Percentiles rank a stretch among this genome's conserved stretches.
Evolutionary conservation across 306 rosid genomes (phyloP).

Genomic region (Vigna reflexopilosa): DNA sequence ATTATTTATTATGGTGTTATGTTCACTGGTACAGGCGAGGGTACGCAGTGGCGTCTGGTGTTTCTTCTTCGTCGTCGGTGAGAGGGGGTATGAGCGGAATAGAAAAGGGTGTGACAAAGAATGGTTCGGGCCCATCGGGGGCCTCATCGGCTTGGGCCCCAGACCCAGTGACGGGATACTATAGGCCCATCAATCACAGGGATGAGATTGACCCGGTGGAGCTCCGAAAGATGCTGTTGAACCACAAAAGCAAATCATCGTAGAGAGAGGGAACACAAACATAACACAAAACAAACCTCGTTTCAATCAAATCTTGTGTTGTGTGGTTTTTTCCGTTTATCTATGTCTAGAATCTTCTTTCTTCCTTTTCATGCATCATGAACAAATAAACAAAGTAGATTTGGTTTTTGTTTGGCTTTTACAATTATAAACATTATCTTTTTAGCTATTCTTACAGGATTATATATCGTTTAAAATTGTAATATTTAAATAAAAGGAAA

Average conservation of each 20-base stretch:
- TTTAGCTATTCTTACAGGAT: no score
- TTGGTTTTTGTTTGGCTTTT: neutral
- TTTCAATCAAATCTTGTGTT: neutral
- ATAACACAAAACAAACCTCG: neutral
- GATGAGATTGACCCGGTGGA: conserved; percentile 61
- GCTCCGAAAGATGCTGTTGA: conserved; percentile 58
- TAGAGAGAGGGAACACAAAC: no score
- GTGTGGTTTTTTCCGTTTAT: neutral
- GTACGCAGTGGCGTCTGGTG: conserved; percentile 44
- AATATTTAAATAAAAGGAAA: no score
- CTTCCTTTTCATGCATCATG: neutral
- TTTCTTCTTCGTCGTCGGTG: conserved; percentile 7
- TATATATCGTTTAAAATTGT: no score
- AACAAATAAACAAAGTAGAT: conserved; percentile 1
- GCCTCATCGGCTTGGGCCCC: conserved; percentile 61
- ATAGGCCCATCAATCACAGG: conserved; percentile 52
- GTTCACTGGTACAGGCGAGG: conserved; percentile 43
- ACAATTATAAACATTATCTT: neutral
- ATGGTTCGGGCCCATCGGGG: neutral
- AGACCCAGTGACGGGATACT: conserved; percentile 60
- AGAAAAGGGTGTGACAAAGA: conserved; percentile 28
- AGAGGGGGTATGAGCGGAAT: conserved; percentile 30
- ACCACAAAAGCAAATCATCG: conserved; percentile 28
- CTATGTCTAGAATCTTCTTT: neutral
- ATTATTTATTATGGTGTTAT: no score